Evolutionary conservation across 2,329 filamentous ascomycete species (phyloP).

Genomic region (Epichloe glyceriae): DNA sequence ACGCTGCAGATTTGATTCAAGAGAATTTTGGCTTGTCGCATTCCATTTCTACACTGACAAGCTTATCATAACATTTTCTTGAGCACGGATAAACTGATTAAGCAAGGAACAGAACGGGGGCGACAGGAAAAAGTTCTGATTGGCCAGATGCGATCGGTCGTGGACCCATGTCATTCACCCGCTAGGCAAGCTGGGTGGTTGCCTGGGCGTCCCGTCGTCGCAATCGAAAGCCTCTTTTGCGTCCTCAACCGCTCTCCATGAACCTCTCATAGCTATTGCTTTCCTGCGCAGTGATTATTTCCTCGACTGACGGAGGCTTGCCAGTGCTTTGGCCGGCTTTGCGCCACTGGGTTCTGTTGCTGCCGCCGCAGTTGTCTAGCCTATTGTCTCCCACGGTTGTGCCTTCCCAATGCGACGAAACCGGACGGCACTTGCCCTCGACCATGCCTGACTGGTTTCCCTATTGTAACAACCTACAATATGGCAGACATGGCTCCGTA

Average conservation of each 20-base stretch:
- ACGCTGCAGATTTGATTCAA: neutral
- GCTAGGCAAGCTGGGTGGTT: neutral
- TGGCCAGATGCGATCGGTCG: neutral
- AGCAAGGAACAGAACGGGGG: conserved; percentile 10
- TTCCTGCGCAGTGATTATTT: neutral
- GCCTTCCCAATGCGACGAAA: conserved; percentile 15
- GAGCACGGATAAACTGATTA: conserved; percentile 19
- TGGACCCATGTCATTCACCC: conserved; percentile 1
- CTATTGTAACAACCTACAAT: conserved; percentile 16
- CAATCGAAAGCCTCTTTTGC: neutral
- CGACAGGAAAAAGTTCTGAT: conserved; percentile 12
- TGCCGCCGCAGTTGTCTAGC: conserved; percentile 1
- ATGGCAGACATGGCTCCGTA: conserved; percentile 19
- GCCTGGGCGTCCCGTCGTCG: neutral
- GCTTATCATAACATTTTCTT: conserved; percentile 1
- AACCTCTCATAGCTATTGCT: neutral
- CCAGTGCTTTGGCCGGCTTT: neutral
- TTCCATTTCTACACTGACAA: neutral
- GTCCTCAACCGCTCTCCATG: neutral
- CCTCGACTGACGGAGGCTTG: neutral
- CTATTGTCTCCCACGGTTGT: conserved; percentile 3
- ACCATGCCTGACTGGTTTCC: conserved; percentile 18
- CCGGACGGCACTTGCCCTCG: conserved; percentile 15
- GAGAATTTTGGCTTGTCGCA: neutral
- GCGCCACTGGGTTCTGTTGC: neutral